These are phyloP conservation scores for Macrophomina pseudophaseolina DNA, from an alignment of 2,329 filamentous ascomycete genomes.

Conservation along the genomic window DNA sequence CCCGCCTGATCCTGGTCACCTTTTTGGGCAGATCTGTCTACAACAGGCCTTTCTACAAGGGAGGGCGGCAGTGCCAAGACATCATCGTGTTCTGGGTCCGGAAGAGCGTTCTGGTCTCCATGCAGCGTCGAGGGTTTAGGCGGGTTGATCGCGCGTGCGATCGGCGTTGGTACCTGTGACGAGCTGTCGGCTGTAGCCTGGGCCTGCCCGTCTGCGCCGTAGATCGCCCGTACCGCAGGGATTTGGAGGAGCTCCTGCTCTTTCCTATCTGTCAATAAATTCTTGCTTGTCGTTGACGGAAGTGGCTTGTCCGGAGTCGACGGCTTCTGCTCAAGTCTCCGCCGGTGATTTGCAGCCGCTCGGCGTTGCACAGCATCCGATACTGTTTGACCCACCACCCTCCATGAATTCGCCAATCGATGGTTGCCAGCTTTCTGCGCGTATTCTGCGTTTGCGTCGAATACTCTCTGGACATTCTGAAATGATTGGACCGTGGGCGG, in stretches of 20 bases:
- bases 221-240: slow-evolving; percentile 41
- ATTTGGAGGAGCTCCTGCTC: slow-evolving; percentile 32
- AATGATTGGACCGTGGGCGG: slow-evolving; percentile 46
- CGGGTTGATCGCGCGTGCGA: slow-evolving; percentile 51
- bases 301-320: slow-evolving; percentile 18
- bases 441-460: slow-evolving; percentile 60
- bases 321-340: slow-evolving; percentile 34
- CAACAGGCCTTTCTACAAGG: slow-evolving; percentile 30
- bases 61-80: slow-evolving; percentile 42
- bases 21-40: slow-evolving; percentile 34
- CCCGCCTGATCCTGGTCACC: slow-evolving; percentile 28
- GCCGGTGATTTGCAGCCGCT: slow-evolving; percentile 33
- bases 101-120: slow-evolving; percentile 33
- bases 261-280: slow-evolving; percentile 19
- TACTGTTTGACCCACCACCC: slow-evolving; percentile 56
- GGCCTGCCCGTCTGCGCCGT: slow-evolving; percentile 38
- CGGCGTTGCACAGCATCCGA: slow-evolving; percentile 27
- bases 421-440: slow-evolving; percentile 57
- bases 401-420: slow-evolving; percentile 64
- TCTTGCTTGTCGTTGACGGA: slow-evolving; percentile 9
- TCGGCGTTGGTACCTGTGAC: slow-evolving; percentile 62
- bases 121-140: slow-evolving; percentile 22
- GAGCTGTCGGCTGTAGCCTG: slow-evolving; percentile 52
- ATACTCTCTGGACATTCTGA: slow-evolving; percentile 45
- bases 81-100: slow-evolving; percentile 45